phyloP scores from a whole-genome alignment of 495 filamentous ascomycete species.

The Halenospora varia region DNA sequence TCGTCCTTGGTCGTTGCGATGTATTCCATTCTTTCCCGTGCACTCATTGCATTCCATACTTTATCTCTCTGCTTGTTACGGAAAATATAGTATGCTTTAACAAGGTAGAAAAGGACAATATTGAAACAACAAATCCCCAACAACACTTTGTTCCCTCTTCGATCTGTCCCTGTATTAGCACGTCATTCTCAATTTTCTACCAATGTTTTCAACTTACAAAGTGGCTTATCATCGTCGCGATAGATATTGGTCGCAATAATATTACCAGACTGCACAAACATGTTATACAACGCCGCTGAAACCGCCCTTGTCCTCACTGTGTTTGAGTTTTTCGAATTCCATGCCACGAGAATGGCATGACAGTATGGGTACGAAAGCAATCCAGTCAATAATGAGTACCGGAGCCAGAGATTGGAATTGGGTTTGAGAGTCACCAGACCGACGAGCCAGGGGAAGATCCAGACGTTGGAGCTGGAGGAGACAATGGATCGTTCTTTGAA shows the following conservation, averaged over 20 bases:
- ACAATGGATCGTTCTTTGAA: slow-evolving; percentile 52
- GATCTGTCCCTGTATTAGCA: no score
- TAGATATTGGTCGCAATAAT: slow-evolving; percentile 47
- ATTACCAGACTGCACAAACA: slow-evolving; percentile 51
- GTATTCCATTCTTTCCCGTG: slow-evolving; percentile 56
- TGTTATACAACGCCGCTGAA: slow-evolving; percentile 65
- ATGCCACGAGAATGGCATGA: slow-evolving; percentile 59
- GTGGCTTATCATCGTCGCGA: slow-evolving; percentile 54
- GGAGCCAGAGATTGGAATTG: slow-evolving; percentile 39
- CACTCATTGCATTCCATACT: slow-evolving; percentile 55
- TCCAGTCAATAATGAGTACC: slow-evolving; percentile 49
- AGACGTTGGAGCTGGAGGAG: slow-evolving; percentile 48
- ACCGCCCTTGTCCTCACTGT: slow-evolving; percentile 64
- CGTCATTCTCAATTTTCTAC: no score
- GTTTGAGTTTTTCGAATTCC: slow-evolving; percentile 59
- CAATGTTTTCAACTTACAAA: no score
- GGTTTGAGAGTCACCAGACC: slow-evolving; percentile 37
- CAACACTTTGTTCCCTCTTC: slow-evolving; percentile 59
- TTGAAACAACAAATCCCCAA: slow-evolving; percentile 50
- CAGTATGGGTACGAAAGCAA: slow-evolving; percentile 44
- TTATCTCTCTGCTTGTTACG: slow-evolving; percentile 43
- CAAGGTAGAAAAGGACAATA: slow-evolving; percentile 46
- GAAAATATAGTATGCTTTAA: slow-evolving; percentile 59
- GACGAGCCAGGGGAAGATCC: slow-evolving; percentile 54
- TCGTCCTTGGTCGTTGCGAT: slow-evolving; percentile 55